These are phyloP conservation scores for Fusarium praegraminearum DNA, from an alignment of 2,329 filamentous ascomycete genomes.

Conservation along the genomic window DNA sequence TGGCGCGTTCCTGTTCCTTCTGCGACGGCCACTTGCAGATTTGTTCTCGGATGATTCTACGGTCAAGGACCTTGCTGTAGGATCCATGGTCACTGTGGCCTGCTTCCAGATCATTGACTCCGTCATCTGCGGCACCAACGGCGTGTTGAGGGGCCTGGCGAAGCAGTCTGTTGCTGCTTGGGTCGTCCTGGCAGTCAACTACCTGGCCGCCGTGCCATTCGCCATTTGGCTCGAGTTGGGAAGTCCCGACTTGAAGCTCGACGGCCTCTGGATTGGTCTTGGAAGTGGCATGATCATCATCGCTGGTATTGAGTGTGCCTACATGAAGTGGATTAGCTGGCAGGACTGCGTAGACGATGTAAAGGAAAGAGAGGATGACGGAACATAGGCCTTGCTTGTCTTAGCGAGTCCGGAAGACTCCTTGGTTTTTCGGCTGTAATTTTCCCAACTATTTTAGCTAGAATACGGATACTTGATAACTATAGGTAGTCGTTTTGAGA, in stretches of 20 bases:
- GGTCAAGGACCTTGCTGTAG: slow-evolving; percentile 26
- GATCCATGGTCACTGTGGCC: slow-evolving; percentile 33
- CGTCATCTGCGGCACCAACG: slow-evolving; percentile 39
- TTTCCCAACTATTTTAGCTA: neutral
- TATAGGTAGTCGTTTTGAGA: neutral
- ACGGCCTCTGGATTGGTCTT: slow-evolving; percentile 44
- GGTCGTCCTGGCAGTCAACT: slow-evolving; percentile 39
- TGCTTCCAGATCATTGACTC: slow-evolving; percentile 40
- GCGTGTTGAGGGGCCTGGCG: slow-evolving; percentile 35
- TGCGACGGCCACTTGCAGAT: slow-evolving; percentile 28
- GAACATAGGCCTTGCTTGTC: slow-evolving; percentile 15
- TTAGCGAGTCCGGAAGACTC: neutral
- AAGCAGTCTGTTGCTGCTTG: slow-evolving; percentile 41
- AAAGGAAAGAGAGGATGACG: slow-evolving; percentile 38
- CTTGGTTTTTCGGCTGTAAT: neutral
- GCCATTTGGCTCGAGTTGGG: slow-evolving; percentile 41
- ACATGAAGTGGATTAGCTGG: slow-evolving; percentile 45
- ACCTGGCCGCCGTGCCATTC: slow-evolving; percentile 36
- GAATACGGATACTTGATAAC: neutral
- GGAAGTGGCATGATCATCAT: slow-evolving; percentile 44
- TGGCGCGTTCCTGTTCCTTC: slow-evolving; percentile 27
- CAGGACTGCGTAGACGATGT: slow-evolving; percentile 43
- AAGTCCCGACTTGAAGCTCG: slow-evolving; percentile 40
- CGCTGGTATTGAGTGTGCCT: slow-evolving; percentile 40
- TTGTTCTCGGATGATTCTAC: slow-evolving; percentile 37